A percentile compares a stretch with the other conserved stretches of the same genome.
Evolutionary conservation across 2,329 filamentous ascomycete genomes (phyloP).

Genomic region (Waltergamsia citrina): DNA sequence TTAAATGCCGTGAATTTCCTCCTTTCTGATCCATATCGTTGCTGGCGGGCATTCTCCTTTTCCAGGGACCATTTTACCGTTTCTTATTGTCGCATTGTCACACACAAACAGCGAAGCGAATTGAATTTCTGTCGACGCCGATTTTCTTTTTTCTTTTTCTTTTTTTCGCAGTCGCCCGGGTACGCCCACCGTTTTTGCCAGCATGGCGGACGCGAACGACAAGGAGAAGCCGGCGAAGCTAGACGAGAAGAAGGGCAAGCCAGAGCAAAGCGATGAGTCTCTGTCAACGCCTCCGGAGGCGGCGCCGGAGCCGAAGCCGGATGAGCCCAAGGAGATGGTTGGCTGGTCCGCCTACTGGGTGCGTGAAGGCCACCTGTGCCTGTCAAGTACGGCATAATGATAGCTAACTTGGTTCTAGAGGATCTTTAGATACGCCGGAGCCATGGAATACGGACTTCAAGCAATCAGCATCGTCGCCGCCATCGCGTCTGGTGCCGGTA

Average conservation of each 20-base stretch:
- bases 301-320: conserved; percentile 1
- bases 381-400: neutral
- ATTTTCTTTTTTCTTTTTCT: too few relatives aligned
- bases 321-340: conserved; percentile 1
- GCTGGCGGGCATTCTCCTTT: too few relatives aligned
- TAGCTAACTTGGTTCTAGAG: conserved; percentile 4
- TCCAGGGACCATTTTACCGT: too few relatives aligned
- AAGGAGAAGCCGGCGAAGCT: neutral
- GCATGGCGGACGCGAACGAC: neutral
- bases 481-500: conserved; percentile 3
- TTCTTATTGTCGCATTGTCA: too few relatives aligned
- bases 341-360: conserved; percentile 4
- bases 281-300: neutral
- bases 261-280: neutral
- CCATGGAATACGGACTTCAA: conserved; percentile 12
- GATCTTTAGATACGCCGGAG: conserved; percentile 13
- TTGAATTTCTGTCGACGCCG: too few relatives aligned
- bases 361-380: neutral
- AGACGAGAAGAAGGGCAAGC: neutral
- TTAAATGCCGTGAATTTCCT: too few relatives aligned
- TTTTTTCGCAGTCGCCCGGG: too few relatives aligned
- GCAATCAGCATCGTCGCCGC: conserved; percentile 10
- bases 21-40: too few relatives aligned
- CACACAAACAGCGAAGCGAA: too few relatives aligned
- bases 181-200: too few relatives aligned